Conservation (phyloP, 139 green algal species). For the Chlorella ohadii region DNA sequence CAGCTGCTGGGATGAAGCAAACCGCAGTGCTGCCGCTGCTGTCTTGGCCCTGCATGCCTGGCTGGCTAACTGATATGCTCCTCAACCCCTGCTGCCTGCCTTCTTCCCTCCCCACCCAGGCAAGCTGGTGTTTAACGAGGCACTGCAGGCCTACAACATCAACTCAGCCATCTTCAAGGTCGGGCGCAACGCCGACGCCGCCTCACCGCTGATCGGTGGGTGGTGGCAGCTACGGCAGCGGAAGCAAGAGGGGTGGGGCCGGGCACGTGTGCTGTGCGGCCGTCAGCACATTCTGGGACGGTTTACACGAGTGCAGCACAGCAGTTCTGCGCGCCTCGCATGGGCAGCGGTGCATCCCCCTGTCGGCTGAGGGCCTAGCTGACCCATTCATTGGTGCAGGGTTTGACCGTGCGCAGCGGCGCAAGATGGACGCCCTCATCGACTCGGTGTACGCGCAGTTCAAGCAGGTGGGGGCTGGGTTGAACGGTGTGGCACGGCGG, state of each 20-base stretch:
- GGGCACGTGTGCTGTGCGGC: too few relatives aligned
- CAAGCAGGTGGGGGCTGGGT: conserved; percentile 16
- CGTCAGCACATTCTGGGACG: too few relatives aligned
- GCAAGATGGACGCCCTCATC: conserved; percentile 80
- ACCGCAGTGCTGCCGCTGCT: too few relatives aligned
- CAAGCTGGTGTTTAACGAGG: conserved; percentile 16
- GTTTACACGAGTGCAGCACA: too few relatives aligned
- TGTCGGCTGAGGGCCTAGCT: too few relatives aligned
- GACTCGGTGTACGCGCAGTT: conserved; percentile 70
- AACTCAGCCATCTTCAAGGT: not conserved
- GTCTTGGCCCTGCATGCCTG: too few relatives aligned
- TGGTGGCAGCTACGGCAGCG: too few relatives aligned
- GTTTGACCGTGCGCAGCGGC: conserved; percentile 78
- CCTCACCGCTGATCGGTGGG: not conserved
- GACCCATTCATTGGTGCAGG: not conserved
- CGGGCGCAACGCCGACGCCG: conserved; percentile 1
- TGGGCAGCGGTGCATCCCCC: too few relatives aligned
- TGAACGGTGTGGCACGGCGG: too few relatives aligned
- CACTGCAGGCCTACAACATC: not conserved
- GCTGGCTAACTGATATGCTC: too few relatives aligned
- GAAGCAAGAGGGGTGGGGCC: too few relatives aligned
- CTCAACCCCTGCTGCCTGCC: not conserved
- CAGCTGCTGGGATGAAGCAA: not conserved
- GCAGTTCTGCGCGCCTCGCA: too few relatives aligned
- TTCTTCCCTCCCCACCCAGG: not conserved